Evolutionary conservation across 306 rosid species (phyloP).

Genomic region (Pachyrhizus erosus): DNA sequence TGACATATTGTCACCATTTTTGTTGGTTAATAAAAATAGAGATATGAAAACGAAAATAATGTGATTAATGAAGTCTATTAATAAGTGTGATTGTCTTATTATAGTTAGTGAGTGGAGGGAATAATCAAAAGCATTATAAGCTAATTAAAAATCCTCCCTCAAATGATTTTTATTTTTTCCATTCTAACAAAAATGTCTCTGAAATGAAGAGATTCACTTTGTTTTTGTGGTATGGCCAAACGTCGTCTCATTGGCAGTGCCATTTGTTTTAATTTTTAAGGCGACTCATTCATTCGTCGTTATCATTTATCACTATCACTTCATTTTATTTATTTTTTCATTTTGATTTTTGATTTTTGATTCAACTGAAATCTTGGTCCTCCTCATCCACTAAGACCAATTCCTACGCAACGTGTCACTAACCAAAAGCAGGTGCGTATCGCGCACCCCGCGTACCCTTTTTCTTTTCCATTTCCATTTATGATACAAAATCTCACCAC

Average conservation of each 20-base stretch:
- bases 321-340: too few relatives aligned
- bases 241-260: not conserved
- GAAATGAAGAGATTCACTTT: not conserved
- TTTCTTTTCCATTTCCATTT: not conserved
- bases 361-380: conserved; percentile 12
- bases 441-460: not conserved
- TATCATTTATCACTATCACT: not conserved
- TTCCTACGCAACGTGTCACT: not conserved
- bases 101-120: too few relatives aligned
- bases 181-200: not conserved
- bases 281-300: not conserved
- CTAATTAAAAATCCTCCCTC: too few relatives aligned
- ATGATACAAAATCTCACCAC: not conserved
- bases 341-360: too few relatives aligned
- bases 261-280: not conserved
- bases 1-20: too few relatives aligned
- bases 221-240: not conserved
- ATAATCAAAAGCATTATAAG: too few relatives aligned
- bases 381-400: not conserved
- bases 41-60: too few relatives aligned
- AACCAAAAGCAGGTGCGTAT: not conserved
- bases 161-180: too few relatives aligned
- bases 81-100: too few relatives aligned
- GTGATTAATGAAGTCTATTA: too few relatives aligned
- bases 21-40: too few relatives aligned